These are phyloP conservation scores for Kazachstania viticola DNA, from an alignment of 805 yeast genomes.

Conservation along the genomic window DNA sequence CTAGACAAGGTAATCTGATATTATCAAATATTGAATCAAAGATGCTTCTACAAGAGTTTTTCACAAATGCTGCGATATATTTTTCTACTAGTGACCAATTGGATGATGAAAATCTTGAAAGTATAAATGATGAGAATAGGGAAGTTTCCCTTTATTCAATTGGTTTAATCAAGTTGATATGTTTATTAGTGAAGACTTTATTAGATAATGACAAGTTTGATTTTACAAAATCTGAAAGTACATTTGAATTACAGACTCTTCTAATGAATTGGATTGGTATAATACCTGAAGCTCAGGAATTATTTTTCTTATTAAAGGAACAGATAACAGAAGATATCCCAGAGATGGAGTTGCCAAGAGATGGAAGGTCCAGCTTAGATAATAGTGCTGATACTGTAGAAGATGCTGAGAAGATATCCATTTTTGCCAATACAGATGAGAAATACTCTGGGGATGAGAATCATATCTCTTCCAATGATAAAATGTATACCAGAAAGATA, in stretches of 20 bases:
- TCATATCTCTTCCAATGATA: background rate
- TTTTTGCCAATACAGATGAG: conserved; percentile 1
- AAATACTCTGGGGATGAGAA: background rate
- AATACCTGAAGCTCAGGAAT: conserved; percentile 48
- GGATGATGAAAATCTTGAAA: conserved; percentile 5
- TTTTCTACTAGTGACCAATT: conserved; percentile 21
- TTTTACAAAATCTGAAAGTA: conserved; percentile 39
- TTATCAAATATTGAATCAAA: conserved; percentile 49
- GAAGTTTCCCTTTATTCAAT: conserved; percentile 25
- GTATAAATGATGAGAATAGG: conserved; percentile 4
- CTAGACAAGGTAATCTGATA: conserved; percentile 44
- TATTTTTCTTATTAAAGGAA: conserved; percentile 35
- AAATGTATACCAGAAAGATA: conserved; percentile 11
- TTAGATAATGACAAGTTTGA: conserved; percentile 34
- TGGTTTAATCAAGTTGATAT: conserved; percentile 43
- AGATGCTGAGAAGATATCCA: no score
- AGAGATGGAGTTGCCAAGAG: no score
- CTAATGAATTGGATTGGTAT: conserved; percentile 55
- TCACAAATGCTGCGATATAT: conserved; percentile 41
- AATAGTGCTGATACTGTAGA: no score
- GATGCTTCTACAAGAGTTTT: conserved; percentile 61
- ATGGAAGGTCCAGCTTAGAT: background rate
- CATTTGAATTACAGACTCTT: conserved; percentile 47
- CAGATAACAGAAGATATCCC: conserved; percentile 6
- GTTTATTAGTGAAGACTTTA: conserved; percentile 50